A percentile compares a stretch with the other conserved stretches of the same genome.
phyloP scores from a whole-genome alignment of 495 filamentous ascomycete species.

The Letharia columbiana region DNA sequence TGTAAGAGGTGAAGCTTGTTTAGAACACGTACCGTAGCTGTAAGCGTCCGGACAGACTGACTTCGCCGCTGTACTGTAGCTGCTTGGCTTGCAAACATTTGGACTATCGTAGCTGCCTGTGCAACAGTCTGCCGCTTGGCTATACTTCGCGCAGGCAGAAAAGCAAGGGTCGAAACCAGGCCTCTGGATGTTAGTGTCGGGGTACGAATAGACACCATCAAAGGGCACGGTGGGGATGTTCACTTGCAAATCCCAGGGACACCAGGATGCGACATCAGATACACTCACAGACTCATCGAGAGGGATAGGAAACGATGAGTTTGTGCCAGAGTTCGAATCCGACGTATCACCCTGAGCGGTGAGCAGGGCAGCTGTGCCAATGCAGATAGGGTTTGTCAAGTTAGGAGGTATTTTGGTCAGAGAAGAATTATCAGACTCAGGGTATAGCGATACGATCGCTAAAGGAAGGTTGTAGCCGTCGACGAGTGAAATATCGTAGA shows the following conservation, averaged over 20 bases:
- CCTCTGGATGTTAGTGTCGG: constrained; percentile 55
- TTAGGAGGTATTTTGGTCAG: constrained; percentile 56
- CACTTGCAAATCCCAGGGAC: constrained; percentile 65
- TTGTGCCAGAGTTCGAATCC: constrained; percentile 35
- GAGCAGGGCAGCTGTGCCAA: constrained; percentile 53
- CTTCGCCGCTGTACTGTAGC: constrained; percentile 59
- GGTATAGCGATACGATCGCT: constrained; percentile 53
- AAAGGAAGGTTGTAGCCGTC: constrained; percentile 78
- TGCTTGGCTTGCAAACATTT: constrained; percentile 47
- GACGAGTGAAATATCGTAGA: constrained; percentile 77
- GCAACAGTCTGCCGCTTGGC: constrained; percentile 56
- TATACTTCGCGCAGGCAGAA: constrained; percentile 57
- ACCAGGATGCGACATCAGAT: constrained; percentile 52
- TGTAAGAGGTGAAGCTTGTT: neutral
- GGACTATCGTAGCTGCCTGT: constrained; percentile 52
- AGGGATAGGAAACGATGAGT: constrained; percentile 52
- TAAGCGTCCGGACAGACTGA: constrained; percentile 73
- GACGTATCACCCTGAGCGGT: constrained; percentile 33
- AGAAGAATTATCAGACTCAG: constrained; percentile 40
- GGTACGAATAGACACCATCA: constrained; percentile 66
- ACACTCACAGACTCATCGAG: constrained; percentile 47
- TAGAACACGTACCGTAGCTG: constrained; percentile 45
- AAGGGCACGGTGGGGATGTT: constrained; percentile 53
- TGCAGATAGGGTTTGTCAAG: constrained; percentile 63
- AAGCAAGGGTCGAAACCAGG: constrained; percentile 65